Percentiles rank a stretch among this genome's conserved stretches.
phyloP scores from a whole-genome alignment of 495 filamentous ascomycete genomes.

The Daldinia caldariorum region DNA sequence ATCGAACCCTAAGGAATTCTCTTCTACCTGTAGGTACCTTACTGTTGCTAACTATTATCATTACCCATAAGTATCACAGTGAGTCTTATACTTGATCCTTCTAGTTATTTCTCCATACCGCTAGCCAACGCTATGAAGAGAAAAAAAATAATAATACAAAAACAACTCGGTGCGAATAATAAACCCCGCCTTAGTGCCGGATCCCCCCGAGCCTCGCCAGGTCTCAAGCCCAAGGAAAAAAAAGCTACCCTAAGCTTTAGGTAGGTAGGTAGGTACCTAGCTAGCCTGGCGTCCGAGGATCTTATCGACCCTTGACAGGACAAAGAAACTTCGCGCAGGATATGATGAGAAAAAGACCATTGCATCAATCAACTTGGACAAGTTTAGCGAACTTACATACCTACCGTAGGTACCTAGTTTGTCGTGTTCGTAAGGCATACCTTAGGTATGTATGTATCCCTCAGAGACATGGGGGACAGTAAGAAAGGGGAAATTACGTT shows the following conservation, averaged over 20 bases:
- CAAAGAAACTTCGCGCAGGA: background rate
- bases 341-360: background rate
- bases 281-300: background rate
- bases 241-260: background rate
- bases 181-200: slow-evolving; percentile 38
- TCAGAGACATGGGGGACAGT: background rate
- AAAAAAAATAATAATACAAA: background rate
- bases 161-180: slow-evolving; percentile 25
- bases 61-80: too few relatives aligned
- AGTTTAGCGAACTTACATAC: background rate
- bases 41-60: background rate
- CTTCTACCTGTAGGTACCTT: background rate
- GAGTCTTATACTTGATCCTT: background rate
- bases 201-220: slow-evolving; percentile 15
- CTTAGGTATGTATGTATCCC: background rate
- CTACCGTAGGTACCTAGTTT: background rate
- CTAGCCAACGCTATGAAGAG: background rate
- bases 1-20: slow-evolving; percentile 24
- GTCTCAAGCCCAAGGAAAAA: background rate
- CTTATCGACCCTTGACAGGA: background rate
- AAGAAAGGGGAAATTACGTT: slow-evolving; percentile 19
- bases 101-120: background rate
- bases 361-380: background rate
- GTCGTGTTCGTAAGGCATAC: background rate
- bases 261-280: too few relatives aligned